Percentiles rank a stretch among this genome's conserved stretches.
Conservation (phyloP, 495 filamentous ascomycete species). For the Copromyces sp. region DNA sequence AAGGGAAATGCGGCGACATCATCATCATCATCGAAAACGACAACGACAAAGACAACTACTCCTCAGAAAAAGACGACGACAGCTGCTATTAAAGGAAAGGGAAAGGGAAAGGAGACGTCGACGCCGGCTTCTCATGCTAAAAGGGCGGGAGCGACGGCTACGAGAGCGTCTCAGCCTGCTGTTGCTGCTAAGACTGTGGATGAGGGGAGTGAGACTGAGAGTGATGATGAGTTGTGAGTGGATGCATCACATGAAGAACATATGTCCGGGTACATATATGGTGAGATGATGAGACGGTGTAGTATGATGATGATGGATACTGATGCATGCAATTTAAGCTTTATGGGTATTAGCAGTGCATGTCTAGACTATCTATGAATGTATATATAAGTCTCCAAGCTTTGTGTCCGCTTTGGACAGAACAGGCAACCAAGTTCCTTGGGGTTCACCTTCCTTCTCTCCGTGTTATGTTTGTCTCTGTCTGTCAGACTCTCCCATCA, state of each 20-base stretch:
- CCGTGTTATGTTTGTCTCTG: background rate
- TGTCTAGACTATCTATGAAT: background rate
- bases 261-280: no score
- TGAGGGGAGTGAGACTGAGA: slow-evolving; percentile 32
- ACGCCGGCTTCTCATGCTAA: background rate
- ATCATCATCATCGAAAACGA: background rate
- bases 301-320: background rate
- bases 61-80: background rate
- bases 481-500: background rate
- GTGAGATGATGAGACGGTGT: no score
- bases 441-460: background rate
- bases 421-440: background rate
- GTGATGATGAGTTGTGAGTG: slow-evolving; percentile 33
- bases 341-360: background rate
- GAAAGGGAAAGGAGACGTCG: slow-evolving; percentile 5
- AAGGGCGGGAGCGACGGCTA: slow-evolving; percentile 14
- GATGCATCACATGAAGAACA: no score
- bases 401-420: background rate
- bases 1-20: background rate
- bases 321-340: background rate
- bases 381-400: background rate
- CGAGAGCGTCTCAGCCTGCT: slow-evolving; percentile 10
- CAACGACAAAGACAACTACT: background rate
- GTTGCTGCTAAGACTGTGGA: slow-evolving; percentile 8
- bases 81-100: background rate